Evolutionary conservation across 2,329 filamentous ascomycete species (phyloP).

Genomic region (Coniochaeta sp.): DNA sequence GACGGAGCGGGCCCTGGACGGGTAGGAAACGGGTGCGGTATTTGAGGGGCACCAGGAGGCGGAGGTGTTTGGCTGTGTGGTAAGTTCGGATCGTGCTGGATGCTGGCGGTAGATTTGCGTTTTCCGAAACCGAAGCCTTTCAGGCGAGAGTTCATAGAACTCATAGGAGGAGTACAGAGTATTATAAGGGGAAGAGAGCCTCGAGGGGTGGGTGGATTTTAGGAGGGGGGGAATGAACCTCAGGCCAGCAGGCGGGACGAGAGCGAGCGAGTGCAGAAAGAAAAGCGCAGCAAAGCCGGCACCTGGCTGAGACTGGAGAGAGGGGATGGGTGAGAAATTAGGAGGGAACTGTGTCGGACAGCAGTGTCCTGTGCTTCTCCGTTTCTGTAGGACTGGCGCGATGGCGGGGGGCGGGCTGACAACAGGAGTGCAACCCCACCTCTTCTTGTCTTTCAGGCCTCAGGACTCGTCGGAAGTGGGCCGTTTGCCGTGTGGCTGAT

Average conservation of each 20-base stretch:
- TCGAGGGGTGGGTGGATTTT: conserved; percentile 23
- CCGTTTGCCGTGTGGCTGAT: neutral
- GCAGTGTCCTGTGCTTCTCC: too few relatives aligned
- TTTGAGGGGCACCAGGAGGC: conserved; percentile 33
- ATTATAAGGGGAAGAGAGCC: conserved; percentile 25
- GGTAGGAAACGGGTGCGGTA: conserved; percentile 40
- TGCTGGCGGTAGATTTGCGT: conserved; percentile 63
- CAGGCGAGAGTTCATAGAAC: conserved; percentile 73
- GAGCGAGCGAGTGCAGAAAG: conserved; percentile 13
- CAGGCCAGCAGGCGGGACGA: conserved; percentile 15
- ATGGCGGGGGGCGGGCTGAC: too few relatives aligned
- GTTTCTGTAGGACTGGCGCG: neutral
- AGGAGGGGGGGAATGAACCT: conserved; percentile 9
- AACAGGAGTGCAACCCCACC: too few relatives aligned
- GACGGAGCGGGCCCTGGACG: conserved; percentile 34
- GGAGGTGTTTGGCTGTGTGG: conserved; percentile 32
- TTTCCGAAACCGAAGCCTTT: conserved; percentile 77
- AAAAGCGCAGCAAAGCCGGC: conserved; percentile 8
- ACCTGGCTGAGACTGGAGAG: conserved; percentile 1
- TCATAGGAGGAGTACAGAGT: conserved; percentile 49
- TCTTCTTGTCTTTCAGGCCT: neutral
- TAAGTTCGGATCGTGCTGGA: conserved; percentile 39
- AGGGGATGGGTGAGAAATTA: conserved; percentile 9
- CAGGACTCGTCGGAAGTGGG: neutral
- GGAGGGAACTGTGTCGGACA: too few relatives aligned